Conservation (phyloP, 371 early-diverging fungal species). For the Mucor sp. region DNA sequence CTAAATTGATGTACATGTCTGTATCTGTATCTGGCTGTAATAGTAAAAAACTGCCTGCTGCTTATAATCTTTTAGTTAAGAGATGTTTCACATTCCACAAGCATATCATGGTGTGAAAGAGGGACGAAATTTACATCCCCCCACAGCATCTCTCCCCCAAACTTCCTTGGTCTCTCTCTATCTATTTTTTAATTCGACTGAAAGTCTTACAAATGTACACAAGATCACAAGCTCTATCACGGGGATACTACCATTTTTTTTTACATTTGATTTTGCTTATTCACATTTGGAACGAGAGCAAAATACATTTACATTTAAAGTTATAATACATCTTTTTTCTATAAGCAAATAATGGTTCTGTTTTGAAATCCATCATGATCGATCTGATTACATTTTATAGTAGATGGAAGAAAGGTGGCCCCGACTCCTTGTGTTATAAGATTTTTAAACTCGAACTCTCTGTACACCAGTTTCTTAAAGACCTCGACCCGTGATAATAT, state of each 20-base stretch:
- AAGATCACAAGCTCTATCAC: slow-evolving; percentile 25
- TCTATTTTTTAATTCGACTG: not conserved
- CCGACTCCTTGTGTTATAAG: slow-evolving; percentile 20
- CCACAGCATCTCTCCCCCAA: not conserved
- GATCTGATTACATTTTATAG: not conserved
- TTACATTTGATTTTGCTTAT: not conserved
- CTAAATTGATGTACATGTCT: not conserved
- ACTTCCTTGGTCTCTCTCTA: not conserved
- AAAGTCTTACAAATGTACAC: slow-evolving; percentile 9
- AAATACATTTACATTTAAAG: not conserved
- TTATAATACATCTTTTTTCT: too few species aligned
- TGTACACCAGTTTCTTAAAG: slow-evolving; percentile 19
- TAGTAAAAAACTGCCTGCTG: slow-evolving; percentile 5
- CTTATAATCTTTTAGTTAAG: slow-evolving; percentile 9
- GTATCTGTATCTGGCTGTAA: not conserved
- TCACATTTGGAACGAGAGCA: not conserved
- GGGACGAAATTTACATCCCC: slow-evolving; percentile 20
- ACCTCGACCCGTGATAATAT: slow-evolving; percentile 24
- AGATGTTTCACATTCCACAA: slow-evolving; percentile 24
- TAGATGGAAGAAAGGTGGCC: not conserved
- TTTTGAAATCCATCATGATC: not conserved
- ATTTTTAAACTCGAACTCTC: slow-evolving; percentile 8
- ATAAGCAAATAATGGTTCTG: too few species aligned
- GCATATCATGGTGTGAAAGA: slow-evolving; percentile 23
- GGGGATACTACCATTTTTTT: slow-evolving; percentile 16